Evolutionary conservation across 2,329 filamentous ascomycete species (phyloP).

Genomic region (Alternaria rosae): DNA sequence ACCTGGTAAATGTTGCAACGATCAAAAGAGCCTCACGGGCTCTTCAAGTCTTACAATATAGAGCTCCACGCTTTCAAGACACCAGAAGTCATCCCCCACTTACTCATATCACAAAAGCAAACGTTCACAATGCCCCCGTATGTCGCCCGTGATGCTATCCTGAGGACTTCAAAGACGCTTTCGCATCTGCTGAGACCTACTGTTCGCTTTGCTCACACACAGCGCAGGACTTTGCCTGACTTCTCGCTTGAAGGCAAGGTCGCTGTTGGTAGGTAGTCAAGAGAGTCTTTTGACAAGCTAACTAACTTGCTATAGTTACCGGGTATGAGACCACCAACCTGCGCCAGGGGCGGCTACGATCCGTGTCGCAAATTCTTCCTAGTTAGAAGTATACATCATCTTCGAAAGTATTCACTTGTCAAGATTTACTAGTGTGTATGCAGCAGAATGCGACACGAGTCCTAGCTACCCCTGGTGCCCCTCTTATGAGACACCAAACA

Average conservation of each 20-base stretch:
- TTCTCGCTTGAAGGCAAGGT: slow-evolving; percentile 26
- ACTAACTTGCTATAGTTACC: background rate
- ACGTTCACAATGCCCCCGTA: slow-evolving; percentile 21
- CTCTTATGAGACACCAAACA: background rate
- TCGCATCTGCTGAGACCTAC: background rate
- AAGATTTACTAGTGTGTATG: background rate
- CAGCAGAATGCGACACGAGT: background rate
- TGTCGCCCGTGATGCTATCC: slow-evolving; percentile 7
- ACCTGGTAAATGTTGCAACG: background rate
- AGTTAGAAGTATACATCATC: background rate
- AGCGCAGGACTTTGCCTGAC: slow-evolving; percentile 20
- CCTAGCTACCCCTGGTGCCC: background rate
- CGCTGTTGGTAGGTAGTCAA: slow-evolving; percentile 16
- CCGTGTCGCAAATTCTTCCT: background rate
- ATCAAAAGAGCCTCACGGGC: background rate
- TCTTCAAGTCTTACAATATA: background rate
- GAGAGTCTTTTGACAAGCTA: background rate
- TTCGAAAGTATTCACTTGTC: background rate
- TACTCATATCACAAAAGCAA: background rate
- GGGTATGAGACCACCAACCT: background rate
- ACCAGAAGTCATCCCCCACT: background rate
- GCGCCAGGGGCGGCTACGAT: background rate
- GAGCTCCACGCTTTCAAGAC: background rate
- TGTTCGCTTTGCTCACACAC: slow-evolving; percentile 18
- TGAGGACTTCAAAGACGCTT: slow-evolving; percentile 9